A percentile compares a stretch with the other conserved stretches of the same genome.
Conservation (phyloP, 352 stramenopile genomes). For the Phytophthora hybrid region DNA sequence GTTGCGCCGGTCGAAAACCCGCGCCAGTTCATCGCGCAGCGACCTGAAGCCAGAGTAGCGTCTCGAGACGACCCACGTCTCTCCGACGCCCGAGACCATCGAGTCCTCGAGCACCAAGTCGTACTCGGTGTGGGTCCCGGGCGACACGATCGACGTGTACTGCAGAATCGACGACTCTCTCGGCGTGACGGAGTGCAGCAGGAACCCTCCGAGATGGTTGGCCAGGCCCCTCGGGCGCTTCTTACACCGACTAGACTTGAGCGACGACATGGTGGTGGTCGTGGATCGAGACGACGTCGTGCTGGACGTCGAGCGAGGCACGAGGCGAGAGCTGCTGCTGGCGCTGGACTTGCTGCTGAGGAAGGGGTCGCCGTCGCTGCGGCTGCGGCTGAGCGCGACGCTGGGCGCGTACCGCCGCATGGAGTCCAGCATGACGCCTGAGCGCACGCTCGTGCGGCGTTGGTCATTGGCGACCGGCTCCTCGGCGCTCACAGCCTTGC, state of each 20-base stretch:
- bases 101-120: conserved; percentile 57
- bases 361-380: conserved; percentile 17
- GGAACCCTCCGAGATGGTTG: conserved; percentile 64
- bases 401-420: conserved; percentile 22
- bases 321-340: background rate
- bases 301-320: conserved; percentile 29
- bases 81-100: conserved; percentile 21
- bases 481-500: conserved; percentile 27
- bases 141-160: conserved; percentile 55
- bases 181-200: conserved; percentile 70
- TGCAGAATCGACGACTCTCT: conserved; percentile 58
- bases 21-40: conserved; percentile 62
- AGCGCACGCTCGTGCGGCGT: conserved; percentile 28
- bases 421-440: conserved; percentile 26
- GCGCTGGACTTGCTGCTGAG: conserved; percentile 14
- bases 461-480: conserved; percentile 8
- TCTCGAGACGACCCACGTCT: conserved; percentile 70
- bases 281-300: too few relatives aligned
- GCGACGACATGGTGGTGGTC: too few relatives aligned
- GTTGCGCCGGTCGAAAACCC: conserved; percentile 49
- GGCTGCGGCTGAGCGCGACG: conserved; percentile 25
- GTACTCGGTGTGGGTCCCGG: conserved; percentile 71
- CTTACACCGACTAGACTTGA: conserved; percentile 20
- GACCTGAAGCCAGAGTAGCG: conserved; percentile 76
- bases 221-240: conserved; percentile 31